Conservation (phyloP, 345 rosid genomes). For the Gossypium australe region DNA sequence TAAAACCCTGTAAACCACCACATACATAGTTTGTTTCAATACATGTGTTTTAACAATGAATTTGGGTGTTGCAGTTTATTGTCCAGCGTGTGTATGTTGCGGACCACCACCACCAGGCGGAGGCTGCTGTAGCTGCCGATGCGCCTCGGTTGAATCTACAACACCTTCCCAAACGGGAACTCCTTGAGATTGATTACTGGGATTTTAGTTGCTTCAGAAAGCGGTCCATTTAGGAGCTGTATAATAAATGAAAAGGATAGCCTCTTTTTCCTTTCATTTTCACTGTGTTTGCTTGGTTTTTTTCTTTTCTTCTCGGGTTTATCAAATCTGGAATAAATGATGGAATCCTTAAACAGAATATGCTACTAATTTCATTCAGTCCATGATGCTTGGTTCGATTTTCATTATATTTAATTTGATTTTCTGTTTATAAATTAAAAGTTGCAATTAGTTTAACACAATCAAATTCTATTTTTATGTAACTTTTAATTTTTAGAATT, state of each 20-base stretch:
- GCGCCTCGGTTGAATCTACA: neutral
- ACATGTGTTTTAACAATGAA: too few species aligned
- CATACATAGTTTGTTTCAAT: neutral
- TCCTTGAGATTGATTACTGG: neutral
- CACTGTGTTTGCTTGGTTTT: neutral
- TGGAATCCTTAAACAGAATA: too few species aligned
- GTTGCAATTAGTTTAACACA: too few species aligned
- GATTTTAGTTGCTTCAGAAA: neutral
- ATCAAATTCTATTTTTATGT: too few species aligned
- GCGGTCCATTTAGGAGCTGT: too few species aligned
- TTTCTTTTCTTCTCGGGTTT: neutral
- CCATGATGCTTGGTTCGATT: too few species aligned
- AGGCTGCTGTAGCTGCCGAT: constrained; percentile 23
- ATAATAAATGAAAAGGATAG: neutral
- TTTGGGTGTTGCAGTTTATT: neutral
- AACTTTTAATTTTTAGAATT: too few species aligned
- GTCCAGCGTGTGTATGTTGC: constrained; percentile 27
- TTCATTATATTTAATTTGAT: too few species aligned
- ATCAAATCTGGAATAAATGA: too few species aligned
- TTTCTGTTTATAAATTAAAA: too few species aligned
- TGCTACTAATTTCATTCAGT: too few species aligned
- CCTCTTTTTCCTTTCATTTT: neutral
- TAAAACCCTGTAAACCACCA: constrained; percentile 8
- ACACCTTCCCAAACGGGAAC: neutral
- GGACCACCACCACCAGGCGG: constrained; percentile 21